phyloP scores from a whole-genome alignment of 176 grass and related monocot genomes.

The Phoenix roebelenii region DNA sequence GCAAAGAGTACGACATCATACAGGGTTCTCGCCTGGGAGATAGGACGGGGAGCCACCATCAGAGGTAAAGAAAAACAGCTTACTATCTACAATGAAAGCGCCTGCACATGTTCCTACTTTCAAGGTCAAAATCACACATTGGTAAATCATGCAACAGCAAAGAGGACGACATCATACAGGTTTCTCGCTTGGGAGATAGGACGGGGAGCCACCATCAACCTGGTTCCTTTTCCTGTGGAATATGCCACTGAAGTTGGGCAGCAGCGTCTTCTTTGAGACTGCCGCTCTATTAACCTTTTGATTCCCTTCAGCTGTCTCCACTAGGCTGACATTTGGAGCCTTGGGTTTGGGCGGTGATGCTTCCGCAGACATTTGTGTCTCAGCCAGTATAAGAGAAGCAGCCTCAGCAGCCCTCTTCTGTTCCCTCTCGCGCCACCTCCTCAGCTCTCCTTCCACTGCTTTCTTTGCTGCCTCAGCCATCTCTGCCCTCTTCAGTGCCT shows the following conservation, averaged over 20 bases:
- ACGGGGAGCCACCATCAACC: constrained; percentile 40
- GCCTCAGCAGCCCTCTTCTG: constrained; percentile 56
- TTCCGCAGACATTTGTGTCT: constrained; percentile 27
- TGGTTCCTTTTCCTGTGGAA: constrained; percentile 72
- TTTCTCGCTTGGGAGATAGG: constrained; percentile 39
- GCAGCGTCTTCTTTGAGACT: constrained; percentile 48
- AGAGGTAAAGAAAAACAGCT: too few relatives aligned
- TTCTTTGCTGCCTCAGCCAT: constrained; percentile 92
- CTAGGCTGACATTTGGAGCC: constrained; percentile 27
- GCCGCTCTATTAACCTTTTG: constrained; percentile 24
- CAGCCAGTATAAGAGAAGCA: constrained; percentile 32
- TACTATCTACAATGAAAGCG: too few relatives aligned
- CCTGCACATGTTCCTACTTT: too few relatives aligned
- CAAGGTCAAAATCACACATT: too few relatives aligned
- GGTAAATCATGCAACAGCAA: too few relatives aligned
- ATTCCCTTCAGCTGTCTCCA: constrained; percentile 41
- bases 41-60: constrained; percentile 45
- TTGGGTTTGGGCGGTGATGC: constrained; percentile 23
- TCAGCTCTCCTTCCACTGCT: constrained; percentile 86
- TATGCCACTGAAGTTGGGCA: constrained; percentile 58
- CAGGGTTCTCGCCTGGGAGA: constrained; percentile 44
- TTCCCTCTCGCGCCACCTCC: constrained; percentile 79
- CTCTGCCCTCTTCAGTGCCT: constrained; percentile 77
- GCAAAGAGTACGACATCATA: constrained; percentile 23
- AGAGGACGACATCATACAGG: constrained; percentile 33